These are phyloP conservation scores for Cryptosporidium viatorum DNA, from an alignment of 169 alveolate genomes.

Conservation along the genomic window DNA sequence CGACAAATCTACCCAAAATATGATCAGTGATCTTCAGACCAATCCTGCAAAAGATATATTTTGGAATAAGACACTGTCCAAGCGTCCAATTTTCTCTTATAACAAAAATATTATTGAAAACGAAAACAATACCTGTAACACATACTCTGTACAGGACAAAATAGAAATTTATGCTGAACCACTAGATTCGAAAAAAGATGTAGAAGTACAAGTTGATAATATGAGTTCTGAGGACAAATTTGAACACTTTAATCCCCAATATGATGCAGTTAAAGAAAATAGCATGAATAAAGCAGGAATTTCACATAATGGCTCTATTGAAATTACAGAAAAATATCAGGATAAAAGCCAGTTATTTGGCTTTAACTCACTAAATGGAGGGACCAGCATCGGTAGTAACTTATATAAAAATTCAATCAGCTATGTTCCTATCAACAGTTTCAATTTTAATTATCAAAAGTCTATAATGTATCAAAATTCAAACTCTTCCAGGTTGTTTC, in stretches of 20 bases:
- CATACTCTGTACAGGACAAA: not conserved
- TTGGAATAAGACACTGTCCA: conserved; percentile 27
- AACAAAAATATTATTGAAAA: not conserved
- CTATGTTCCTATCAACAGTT: not conserved
- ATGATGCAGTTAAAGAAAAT: not conserved
- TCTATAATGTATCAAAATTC: not conserved
- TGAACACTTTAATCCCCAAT: not conserved
- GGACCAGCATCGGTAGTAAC: not conserved
- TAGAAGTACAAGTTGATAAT: conserved; percentile 32
- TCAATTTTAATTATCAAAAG: not conserved
- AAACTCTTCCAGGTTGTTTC: not conserved
- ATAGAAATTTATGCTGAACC: not conserved
- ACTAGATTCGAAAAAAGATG: conserved; percentile 18
- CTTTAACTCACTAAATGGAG: not conserved
- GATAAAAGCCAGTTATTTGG: not conserved
- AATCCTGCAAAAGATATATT: not conserved
- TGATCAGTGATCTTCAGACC: no score
- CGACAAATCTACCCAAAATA: not conserved
- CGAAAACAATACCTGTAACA: not conserved
- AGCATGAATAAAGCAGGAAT: not conserved
- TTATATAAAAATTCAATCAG: not conserved
- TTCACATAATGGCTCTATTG: not conserved
- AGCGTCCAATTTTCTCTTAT: conserved; percentile 3
- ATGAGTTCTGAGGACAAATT: not conserved
- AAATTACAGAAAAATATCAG: not conserved